Percentiles rank a stretch among this genome's conserved stretches.
Conservation (phyloP, 2,329 filamentous ascomycete genomes). For the Biscogniauxia marginata region DNA sequence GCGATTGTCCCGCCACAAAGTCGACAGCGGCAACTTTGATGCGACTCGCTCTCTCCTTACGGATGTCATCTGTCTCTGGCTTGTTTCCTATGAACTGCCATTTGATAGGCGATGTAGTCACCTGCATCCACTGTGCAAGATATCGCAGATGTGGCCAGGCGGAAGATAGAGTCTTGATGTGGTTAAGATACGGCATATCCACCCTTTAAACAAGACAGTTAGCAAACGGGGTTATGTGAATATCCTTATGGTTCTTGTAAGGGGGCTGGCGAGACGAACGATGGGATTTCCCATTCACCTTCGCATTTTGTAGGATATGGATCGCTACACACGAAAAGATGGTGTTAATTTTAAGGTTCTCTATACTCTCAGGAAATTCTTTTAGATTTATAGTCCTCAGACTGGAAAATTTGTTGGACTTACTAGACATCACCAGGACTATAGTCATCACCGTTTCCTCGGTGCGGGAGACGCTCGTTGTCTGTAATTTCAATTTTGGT, state of each 20-base stretch:
- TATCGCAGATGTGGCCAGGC: conserved; percentile 25
- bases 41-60: conserved; percentile 14
- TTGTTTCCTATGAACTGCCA: conserved; percentile 21
- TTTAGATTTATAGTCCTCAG: background rate
- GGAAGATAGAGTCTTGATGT: conserved; percentile 12
- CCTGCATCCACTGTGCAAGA: conserved; percentile 27
- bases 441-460: conserved; percentile 16
- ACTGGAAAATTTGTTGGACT: background rate
- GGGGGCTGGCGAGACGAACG: conserved; percentile 7
- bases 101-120: conserved; percentile 26
- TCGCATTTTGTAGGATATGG: background rate
- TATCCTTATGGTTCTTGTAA: background rate
- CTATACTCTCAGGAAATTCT: background rate
- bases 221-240: background rate
- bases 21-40: conserved; percentile 20
- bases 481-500: background rate
- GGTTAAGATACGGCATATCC: conserved; percentile 17
- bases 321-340: background rate
- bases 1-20: conserved; percentile 10
- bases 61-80: conserved; percentile 1
- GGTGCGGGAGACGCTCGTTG: conserved; percentile 15
- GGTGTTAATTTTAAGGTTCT: background rate
- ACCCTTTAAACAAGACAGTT: conserved; percentile 9
- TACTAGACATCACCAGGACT: conserved; percentile 18
- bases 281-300: conserved; percentile 12